Base-by-base conservation (phyloP, 2,329 filamentous ascomycete genomes). In the Penicillium sclerotiorum region DNA sequence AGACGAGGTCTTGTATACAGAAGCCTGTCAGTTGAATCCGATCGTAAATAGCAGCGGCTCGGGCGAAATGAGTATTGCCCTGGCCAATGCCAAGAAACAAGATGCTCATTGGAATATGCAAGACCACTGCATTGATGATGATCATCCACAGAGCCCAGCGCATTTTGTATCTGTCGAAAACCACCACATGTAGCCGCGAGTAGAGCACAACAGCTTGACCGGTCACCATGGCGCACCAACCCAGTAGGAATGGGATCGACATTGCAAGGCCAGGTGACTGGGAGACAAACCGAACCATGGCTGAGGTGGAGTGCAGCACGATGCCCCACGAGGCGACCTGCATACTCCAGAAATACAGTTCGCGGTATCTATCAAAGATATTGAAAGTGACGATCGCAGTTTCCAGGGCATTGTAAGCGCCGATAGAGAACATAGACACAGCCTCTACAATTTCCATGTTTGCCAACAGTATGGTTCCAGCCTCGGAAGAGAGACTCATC, bases 11-110 rank as follows among this genome's bases (percentile, higher is more conserved):
- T 52, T 81, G 79, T 6, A 77, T 28, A 49, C 74, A 77, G 54
- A 81, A 80, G 5, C 76, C 66, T 0, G 71, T 73, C 33, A 81
- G 68, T 55, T 80, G 75, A 4, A 81, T 66, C 50, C 75, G 75
- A 53, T 81, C 78, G 61, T 73, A 69, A 13, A 74, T 58, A 12
- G 63, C n/a, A 27, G 52, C n/a, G 1, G 45, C 3, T 1, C 22
- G 33, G 7, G 21, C 21, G 5, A 47, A 25, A 0, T 18, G 5
- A 11, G 21, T 13, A 8, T 43, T 21, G 61, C 28, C 15, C 69
- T 60, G 0, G 64, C 22, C 33, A 9, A 67, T 15, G 4, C 37
- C 69, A 47, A 66, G 69, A 11, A 67, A 68, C 33, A 76, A 57
- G 18, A 73, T 63, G 1, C 67, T 70, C 5, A 66, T 73, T 1